Base-by-base conservation (phyloP, 805 yeast genomes). In the Saccharomycopsis selenospora region DNA sequence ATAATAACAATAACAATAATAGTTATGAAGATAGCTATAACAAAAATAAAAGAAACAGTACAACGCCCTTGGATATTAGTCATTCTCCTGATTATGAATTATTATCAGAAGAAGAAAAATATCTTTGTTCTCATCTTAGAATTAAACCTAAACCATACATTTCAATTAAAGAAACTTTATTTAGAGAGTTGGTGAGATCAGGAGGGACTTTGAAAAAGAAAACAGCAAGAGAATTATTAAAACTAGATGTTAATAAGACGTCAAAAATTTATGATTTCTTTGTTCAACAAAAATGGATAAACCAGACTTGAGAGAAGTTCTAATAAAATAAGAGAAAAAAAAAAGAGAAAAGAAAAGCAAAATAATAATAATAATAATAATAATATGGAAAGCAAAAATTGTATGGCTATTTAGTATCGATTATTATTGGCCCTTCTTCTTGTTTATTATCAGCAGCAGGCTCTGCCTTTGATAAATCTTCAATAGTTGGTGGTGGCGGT, bases 91-190 rank as follows among this genome's bases (percentile, higher is more conserved):
- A 93, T 61, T 85, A 76, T 52, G 89, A 86, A 36, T 66, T 93
- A 49, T 68, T 93, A 43, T 83, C 95, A 1, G 77, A 80, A n/a
- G 96, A 87, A 48, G 99, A 93, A 62, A 91, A 84, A 62, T 79
- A 77, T 47, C 66, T 93, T 42, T 95, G 99, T 66, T 73, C 90
- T 3, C 84, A 80, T 43, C 70, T 95, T 53, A 78, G 95, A 54
- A 82, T 95, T 8, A 66, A 85, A 49, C 99, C 99, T 13, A 91
- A 93, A 63, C 95, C 98, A 2, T 93, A 91, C 60, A 69, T 93
- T 52, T 96, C 95, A 2, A 86, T 93, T 55, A 93, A 93, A 61
- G 95, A 87, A 62, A 79, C 87, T 2, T 65, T 93, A 48, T 88
- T 93, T 71, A 78, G 95, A 57, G 96, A 90, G 61, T 78, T 95